Conservation (phyloP, 495 filamentous ascomycete species). For the Parathielavia hyrcaniae region DNA sequence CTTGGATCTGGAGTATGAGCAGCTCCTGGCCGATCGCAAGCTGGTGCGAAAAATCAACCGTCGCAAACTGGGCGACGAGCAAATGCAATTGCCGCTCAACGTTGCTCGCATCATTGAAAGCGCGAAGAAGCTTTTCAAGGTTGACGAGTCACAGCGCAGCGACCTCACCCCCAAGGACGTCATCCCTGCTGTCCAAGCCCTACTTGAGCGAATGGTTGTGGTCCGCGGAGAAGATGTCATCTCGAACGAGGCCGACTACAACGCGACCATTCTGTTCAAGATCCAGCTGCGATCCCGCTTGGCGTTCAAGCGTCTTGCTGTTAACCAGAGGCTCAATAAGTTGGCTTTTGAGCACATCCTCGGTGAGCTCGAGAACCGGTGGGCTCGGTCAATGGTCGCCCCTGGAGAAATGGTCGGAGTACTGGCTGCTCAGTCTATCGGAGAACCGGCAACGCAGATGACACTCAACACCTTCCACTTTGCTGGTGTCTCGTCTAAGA, state of each 20-base stretch:
- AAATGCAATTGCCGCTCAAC: conserved; percentile 88
- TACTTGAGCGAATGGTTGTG: conserved; percentile 71
- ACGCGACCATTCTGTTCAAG: conserved; percentile 85
- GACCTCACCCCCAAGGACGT: conserved; percentile 87
- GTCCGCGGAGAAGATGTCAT: conserved; percentile 78
- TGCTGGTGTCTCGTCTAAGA: conserved; percentile 98
- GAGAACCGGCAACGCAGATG: conserved; percentile 99
- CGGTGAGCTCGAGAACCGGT: conserved; percentile 83
- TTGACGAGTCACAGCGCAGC: conserved; percentile 75
- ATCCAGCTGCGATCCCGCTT: conserved; percentile 81
- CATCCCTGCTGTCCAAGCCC: conserved; percentile 67
- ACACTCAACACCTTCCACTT: conserved; percentile 99
- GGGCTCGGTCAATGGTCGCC: conserved; percentile 69
- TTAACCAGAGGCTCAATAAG: conserved; percentile 76
- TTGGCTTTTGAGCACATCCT: conserved; percentile 89
- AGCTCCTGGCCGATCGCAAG: conserved; percentile 63
- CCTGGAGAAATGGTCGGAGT: conserved; percentile 99
- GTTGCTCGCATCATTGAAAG: conserved; percentile 83
- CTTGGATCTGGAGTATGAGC: conserved; percentile 84
- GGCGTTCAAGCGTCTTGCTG: conserved; percentile 84
- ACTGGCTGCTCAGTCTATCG: conserved; percentile 94
- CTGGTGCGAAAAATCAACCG: conserved; percentile 59
- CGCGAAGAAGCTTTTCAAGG: conserved; percentile 81
- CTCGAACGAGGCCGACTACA: conserved; percentile 78
- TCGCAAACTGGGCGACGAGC: conserved; percentile 56